Conservation (phyloP, 305 asterid genomes). For the Withania somnifera region DNA sequence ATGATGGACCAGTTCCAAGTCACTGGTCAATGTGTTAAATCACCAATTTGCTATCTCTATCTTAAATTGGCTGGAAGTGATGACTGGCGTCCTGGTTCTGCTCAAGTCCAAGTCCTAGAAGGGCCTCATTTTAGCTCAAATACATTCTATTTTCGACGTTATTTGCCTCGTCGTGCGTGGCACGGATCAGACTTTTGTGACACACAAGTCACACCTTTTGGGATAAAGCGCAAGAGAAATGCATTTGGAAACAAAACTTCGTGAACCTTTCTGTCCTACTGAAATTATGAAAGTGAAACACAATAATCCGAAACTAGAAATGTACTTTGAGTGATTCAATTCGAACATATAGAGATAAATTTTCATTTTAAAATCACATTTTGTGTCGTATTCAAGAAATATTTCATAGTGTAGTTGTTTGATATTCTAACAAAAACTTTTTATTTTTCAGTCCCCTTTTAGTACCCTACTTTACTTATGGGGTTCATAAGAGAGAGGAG, state of each 20-base stretch:
- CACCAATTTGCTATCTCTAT: slow-evolving; percentile 33
- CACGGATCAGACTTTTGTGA: slow-evolving; percentile 31
- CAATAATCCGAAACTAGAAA: background rate
- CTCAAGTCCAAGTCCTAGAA: slow-evolving; percentile 14
- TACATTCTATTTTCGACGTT: slow-evolving; percentile 33
- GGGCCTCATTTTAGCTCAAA: slow-evolving; percentile 21
- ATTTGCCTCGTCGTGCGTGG: slow-evolving; percentile 36
- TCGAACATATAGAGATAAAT: background rate
- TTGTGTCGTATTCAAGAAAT: too few species aligned
- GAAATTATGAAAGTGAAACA: background rate
- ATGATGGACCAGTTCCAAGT: slow-evolving; percentile 30
- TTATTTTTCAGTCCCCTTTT: too few species aligned
- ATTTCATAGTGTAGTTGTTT: too few species aligned
- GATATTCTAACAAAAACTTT: too few species aligned
- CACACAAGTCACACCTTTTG: slow-evolving; percentile 27
- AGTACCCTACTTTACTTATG: too few species aligned
- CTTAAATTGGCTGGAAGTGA: slow-evolving; percentile 27
- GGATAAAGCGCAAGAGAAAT: slow-evolving; percentile 23
- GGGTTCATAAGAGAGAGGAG: too few species aligned
- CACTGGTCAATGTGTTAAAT: slow-evolving; percentile 24
- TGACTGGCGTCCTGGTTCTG: slow-evolving; percentile 42
- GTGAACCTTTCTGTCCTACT: background rate
- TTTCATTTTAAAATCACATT: too few species aligned
- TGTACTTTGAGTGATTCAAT: background rate
- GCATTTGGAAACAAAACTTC: slow-evolving; percentile 1